Evolutionary conservation across 1,284 basidiomycete genomes (phyloP).

Genomic region (Austroboletus niveus): DNA sequence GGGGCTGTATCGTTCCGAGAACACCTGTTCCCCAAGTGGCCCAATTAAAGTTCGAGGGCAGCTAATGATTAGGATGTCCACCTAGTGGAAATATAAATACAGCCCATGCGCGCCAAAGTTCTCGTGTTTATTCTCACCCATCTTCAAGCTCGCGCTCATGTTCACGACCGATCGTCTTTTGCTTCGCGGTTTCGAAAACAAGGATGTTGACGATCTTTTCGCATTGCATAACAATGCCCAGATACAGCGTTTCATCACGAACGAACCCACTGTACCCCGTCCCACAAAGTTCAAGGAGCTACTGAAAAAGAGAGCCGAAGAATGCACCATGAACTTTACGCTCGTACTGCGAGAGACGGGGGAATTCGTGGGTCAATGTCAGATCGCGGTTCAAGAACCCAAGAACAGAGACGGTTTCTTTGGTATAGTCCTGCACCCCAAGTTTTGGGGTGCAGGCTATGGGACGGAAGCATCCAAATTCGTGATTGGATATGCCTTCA

Average conservation of each 20-base stretch:
- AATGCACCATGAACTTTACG: conserved; percentile 25
- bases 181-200: conserved; percentile 16
- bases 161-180: conserved; percentile 16
- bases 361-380: conserved; percentile 31
- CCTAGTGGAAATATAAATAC: not conserved
- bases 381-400: conserved; percentile 19
- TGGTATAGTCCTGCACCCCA: conserved; percentile 14
- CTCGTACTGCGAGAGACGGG: conserved; percentile 23
- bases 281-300: conserved; percentile 22
- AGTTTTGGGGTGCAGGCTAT: conserved; percentile 23
- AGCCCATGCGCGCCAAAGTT: not conserved
- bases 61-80: not conserved
- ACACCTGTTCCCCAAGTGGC: not conserved
- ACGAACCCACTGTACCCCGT: conserved; percentile 28
- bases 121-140: not conserved
- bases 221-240: conserved; percentile 28
- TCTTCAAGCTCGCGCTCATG: not conserved
- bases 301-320: conserved; percentile 23
- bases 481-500: conserved; percentile 26
- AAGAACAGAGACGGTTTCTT: conserved; percentile 24
- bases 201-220: conserved; percentile 27
- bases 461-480: conserved; percentile 22
- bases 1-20: not conserved
- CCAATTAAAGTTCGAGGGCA: not conserved
- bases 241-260: conserved; percentile 26